Conservation (phyloP, 257 asterid genomes). For the Capsicum pubescens region DNA sequence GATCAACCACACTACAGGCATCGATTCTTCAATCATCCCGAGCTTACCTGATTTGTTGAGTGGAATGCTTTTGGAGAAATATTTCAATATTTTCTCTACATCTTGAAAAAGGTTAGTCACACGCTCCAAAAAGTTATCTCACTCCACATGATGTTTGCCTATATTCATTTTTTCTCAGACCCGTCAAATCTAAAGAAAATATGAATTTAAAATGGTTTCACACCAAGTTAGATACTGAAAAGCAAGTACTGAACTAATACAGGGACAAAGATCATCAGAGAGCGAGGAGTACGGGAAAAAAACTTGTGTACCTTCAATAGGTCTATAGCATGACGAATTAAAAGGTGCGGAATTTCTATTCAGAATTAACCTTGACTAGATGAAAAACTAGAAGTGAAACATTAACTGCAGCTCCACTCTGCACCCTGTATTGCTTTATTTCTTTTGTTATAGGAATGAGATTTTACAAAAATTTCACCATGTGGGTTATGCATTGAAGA, state of each 20-base stretch:
- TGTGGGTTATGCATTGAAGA: too few species aligned
- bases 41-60: constrained; percentile 84
- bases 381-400: constrained; percentile 38
- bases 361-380: constrained; percentile 65
- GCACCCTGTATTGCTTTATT: neutral
- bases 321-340: constrained; percentile 78
- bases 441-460: neutral
- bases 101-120: constrained; percentile 74
- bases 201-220: neutral
- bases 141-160: neutral
- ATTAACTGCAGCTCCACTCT: neutral
- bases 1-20: constrained; percentile 93
- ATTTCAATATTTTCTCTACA: constrained; percentile 89
- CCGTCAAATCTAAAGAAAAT: neutral
- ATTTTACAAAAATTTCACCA: neutral
- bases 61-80: constrained; percentile 92
- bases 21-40: constrained; percentile 64
- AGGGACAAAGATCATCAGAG: constrained; percentile 72
- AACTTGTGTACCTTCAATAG: constrained; percentile 49
- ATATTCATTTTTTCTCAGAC: neutral
- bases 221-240: constrained; percentile 3
- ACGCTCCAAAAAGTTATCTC: neutral
- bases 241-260: constrained; percentile 40
- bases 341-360: constrained; percentile 79
- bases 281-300: constrained; percentile 35